Percentiles rank a stretch among this genome's conserved stretches.
Conservation (phyloP, 2,329 filamentous ascomycete genomes). For the Rutstroemia sp. region DNA sequence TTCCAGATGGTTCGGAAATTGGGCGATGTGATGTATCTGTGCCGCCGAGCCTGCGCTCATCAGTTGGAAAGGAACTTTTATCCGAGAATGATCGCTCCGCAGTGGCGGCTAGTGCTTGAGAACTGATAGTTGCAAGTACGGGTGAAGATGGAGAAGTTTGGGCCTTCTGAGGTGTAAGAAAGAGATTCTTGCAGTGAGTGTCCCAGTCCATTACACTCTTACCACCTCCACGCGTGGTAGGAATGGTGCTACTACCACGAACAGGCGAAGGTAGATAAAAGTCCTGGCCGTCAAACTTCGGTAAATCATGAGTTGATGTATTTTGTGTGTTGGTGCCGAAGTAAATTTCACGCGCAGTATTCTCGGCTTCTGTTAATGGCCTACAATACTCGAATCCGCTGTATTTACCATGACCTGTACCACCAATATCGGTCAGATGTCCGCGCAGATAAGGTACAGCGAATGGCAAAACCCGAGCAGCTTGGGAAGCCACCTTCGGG, state of each 20-base stretch:
- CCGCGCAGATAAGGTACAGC: neutral
- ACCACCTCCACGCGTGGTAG: neutral
- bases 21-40: neutral
- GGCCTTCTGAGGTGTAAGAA: neutral
- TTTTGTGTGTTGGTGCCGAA: slow-evolving; percentile 50
- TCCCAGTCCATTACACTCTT: neutral
- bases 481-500: neutral
- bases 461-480: neutral
- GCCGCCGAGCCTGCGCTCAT: neutral
- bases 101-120: neutral
- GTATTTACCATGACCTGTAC: neutral
- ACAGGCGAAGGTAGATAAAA: slow-evolving; percentile 52
- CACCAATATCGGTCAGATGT: neutral
- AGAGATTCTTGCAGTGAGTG: neutral
- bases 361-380: slow-evolving; percentile 51
- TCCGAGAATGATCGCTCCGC: neutral
- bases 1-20: neutral
- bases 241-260: slow-evolving; percentile 28
- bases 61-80: neutral
- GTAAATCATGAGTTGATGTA: slow-evolving; percentile 42
- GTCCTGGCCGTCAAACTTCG: slow-evolving; percentile 58
- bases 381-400: slow-evolving; percentile 37
- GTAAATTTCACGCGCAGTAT: slow-evolving; percentile 51
- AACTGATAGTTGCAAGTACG: neutral
- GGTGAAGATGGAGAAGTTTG: neutral